Evolutionary conservation across 176 grass and related monocot genomes (phyloP), one percentile per base, ranked within the genome.

Genomic region (Calamus simplicifolius): DNA sequence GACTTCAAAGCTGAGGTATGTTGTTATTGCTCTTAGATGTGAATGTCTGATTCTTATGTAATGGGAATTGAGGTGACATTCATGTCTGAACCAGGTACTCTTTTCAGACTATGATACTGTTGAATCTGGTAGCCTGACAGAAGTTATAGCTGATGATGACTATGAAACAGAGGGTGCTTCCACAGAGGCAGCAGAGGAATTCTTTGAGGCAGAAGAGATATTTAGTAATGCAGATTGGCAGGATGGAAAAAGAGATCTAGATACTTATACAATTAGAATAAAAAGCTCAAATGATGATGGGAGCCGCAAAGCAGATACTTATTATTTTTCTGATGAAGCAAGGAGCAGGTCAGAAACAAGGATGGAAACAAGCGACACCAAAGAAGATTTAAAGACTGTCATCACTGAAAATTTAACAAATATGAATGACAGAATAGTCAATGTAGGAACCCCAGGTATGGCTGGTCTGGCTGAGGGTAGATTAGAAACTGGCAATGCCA

Each of bases 131-230:
- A 59, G 72, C 29, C 43, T 67, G 29, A 66, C 66, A 5, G 87
- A 92, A 78, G 81, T 82, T 29, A 52, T 84, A 56, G 79, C 17
- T 55, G 82, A 90, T 66, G 87, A 97, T 67, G 81, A 73, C 21
- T 73, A 97, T 75, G 93, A 97, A 52, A 91, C 84, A 35, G 93
- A 90, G 59, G 86, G 77, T 76, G 77, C 86, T 66, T 95, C 86
- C 0, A 79, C 80, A 62, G 90, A 95, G 38, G 82, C 66, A 13
- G 78, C 82, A 28, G 93, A 92, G 6, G 93, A 92, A 59, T 97
- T 97, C 16, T 97, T 85, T 75, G 93, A 98, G 78, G 93, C 93
- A 57, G 93, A 92, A 81, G 93, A 98, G 76, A 85, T 88, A 74
- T 97, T 71, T 71, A 51, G 19, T 16, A 71, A 51, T 51, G 35